Evolutionary conservation across 1,139 yeast genomes (phyloP).

Genomic region (Nakaseomyces sp.): DNA sequence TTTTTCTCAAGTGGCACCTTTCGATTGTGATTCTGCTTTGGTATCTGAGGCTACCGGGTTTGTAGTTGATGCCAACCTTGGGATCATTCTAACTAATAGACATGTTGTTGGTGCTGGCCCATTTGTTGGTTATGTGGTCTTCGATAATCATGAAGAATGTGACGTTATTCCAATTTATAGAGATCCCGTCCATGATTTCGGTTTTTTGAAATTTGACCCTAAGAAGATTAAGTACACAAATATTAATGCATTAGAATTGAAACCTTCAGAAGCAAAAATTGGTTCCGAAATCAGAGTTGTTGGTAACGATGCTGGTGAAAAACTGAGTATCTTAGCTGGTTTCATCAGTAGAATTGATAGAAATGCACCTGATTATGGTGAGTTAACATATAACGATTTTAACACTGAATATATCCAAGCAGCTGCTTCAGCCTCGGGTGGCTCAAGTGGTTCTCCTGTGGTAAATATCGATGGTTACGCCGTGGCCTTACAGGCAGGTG

Average conservation of each 20-base stretch:
- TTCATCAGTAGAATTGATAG: conserved; percentile 85
- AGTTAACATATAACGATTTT: conserved; percentile 83
- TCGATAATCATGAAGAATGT: conserved; percentile 91
- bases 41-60: conserved; percentile 93
- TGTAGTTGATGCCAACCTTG: conserved; percentile 76
- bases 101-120: conserved; percentile 97
- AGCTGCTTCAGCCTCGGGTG: conserved; percentile 93
- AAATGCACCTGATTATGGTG: conserved; percentile 92
- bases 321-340: conserved; percentile 78
- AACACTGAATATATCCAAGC: conserved; percentile 95
- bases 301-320: conserved; percentile 96
- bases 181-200: conserved; percentile 85
- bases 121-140: conserved; percentile 80
- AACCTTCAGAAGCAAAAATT: conserved; percentile 76
- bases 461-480: conserved; percentile 79
- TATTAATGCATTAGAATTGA: conserved; percentile 54
- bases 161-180: conserved; percentile 74
- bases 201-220: conserved; percentile 71
- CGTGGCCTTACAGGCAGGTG: conserved; percentile 92
- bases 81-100: conserved; percentile 81
- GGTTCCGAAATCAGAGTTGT: conserved; percentile 91
- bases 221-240: conserved; percentile 61
- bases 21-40: conserved; percentile 75
- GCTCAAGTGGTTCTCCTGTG: conserved; percentile 93
- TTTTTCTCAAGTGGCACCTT: conserved; percentile 76